These are phyloP conservation scores for Trichosporon sp. DNA, from an alignment of 1,284 basidiomycete genomes.

Conservation along the genomic window DNA sequence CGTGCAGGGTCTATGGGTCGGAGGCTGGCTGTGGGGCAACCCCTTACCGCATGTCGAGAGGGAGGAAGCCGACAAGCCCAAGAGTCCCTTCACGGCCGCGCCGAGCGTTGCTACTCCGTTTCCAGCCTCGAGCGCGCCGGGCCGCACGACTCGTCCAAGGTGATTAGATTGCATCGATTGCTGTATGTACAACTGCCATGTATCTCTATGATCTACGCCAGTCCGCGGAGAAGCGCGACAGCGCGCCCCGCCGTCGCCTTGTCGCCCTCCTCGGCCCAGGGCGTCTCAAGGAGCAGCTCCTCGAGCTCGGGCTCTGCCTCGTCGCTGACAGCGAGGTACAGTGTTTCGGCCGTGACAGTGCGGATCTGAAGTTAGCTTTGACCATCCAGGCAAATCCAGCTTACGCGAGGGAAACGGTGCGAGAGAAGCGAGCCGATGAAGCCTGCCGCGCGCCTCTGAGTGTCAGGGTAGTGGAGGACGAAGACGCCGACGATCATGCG, in stretches of 20 bases:
- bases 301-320: slow-evolving; percentile 72
- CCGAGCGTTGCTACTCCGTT: neutral
- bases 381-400: slow-evolving; percentile 33
- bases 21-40: slow-evolving; percentile 61
- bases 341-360: slow-evolving; percentile 73
- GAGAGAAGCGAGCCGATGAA: slow-evolving; percentile 66
- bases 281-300: slow-evolving; percentile 74
- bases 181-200: slow-evolving; percentile 14
- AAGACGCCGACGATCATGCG: slow-evolving; percentile 63
- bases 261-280: slow-evolving; percentile 62
- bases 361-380: slow-evolving; percentile 64
- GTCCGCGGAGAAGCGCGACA: slow-evolving; percentile 16
- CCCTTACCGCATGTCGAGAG: slow-evolving; percentile 30
- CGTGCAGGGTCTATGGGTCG: slow-evolving; percentile 90
- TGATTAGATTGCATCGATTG: neutral
- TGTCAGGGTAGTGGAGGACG: slow-evolving; percentile 22
- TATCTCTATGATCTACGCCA: slow-evolving; percentile 2
- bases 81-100: neutral
- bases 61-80: neutral
- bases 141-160: neutral
- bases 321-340: slow-evolving; percentile 72
- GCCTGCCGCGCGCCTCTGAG: slow-evolving; percentile 61
- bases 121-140: neutral
- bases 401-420: slow-evolving; percentile 77
- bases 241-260: slow-evolving; percentile 28